phyloP scores from a whole-genome alignment of 129 eudicot species.

The Helichrysum umbraculigerum region DNA sequence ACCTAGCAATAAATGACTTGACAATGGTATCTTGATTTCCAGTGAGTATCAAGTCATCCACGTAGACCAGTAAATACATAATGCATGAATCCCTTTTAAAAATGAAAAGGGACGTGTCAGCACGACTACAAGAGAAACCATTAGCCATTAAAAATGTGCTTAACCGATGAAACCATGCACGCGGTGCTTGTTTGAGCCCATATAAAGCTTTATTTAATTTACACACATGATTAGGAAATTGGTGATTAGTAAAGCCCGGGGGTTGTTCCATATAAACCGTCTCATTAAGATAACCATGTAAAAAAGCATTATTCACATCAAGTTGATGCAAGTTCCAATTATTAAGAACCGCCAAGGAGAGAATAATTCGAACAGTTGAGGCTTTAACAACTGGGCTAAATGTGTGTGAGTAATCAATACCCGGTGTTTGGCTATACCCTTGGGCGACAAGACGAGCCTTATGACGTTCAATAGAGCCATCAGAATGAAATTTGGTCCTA shows the following conservation, averaged over 20 bases:
- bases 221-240: background rate
- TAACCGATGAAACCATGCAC: background rate
- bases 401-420: background rate
- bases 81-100: background rate
- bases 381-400: background rate
- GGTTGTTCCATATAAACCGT: background rate
- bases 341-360: background rate
- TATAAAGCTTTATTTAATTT: background rate
- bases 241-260: background rate
- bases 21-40: too few relatives aligned
- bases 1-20: too few relatives aligned
- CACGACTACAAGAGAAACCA: background rate
- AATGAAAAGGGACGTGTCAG: background rate
- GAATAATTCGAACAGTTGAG: background rate
- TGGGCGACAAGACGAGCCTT: background rate
- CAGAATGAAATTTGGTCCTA: background rate
- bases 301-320: background rate
- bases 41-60: too few relatives aligned
- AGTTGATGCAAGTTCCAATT: background rate
- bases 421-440: background rate
- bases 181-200: background rate
- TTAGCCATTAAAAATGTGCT: background rate
- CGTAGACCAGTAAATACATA: too few relatives aligned
- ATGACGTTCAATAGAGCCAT: background rate
- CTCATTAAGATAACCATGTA: background rate